A percentile compares a stretch with the other conserved stretches of the same genome.
These are phyloP conservation scores for Yarrowia deformans DNA, from an alignment of 805 yeast species.

Conservation along the genomic window DNA sequence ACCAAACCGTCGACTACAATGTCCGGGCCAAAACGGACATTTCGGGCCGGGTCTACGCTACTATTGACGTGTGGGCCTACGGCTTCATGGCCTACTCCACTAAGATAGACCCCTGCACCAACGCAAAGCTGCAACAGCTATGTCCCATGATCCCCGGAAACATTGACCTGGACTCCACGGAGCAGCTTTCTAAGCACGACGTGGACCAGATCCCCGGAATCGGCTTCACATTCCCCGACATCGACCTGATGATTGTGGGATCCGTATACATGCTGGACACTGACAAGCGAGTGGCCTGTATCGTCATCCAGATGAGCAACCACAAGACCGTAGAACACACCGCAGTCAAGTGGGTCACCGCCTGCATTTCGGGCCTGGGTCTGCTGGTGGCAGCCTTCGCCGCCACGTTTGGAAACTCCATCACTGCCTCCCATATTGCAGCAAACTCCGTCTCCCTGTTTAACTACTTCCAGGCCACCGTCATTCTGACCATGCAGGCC, in stretches of 20 bases:
- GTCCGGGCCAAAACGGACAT: constrained; percentile 74
- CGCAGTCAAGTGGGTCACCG: constrained; percentile 93
- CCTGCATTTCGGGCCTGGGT: constrained; percentile 87
- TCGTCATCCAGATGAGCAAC: constrained; percentile 76
- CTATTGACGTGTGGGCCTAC: constrained; percentile 79
- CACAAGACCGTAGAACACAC: constrained; percentile 81
- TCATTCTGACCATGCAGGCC: constrained; percentile 94
- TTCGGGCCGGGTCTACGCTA: constrained; percentile 70
- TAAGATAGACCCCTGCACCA: constrained; percentile 66
- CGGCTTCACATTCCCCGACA: constrained; percentile 87
- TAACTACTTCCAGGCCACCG: constrained; percentile 91
- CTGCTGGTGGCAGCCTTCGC: constrained; percentile 79
- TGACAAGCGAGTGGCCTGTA: constrained; percentile 62
- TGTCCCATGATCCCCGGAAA: constrained; percentile 88
- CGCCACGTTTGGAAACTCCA: constrained; percentile 84
- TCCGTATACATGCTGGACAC: constrained; percentile 52
- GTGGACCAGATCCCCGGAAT: constrained; percentile 75
- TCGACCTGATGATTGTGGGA: constrained; percentile 71
- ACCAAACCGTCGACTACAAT: constrained; percentile 69
- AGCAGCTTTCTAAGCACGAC: constrained; percentile 58
- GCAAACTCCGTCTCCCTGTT: constrained; percentile 94
- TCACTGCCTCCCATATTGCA: constrained; percentile 95
- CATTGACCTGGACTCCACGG: constrained; percentile 76
- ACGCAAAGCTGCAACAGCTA: constrained; percentile 72
- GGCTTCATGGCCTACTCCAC: constrained; percentile 75